Conservation (phyloP, 2,329 filamentous ascomycete genomes). For the Calonectria henricotiae region DNA sequence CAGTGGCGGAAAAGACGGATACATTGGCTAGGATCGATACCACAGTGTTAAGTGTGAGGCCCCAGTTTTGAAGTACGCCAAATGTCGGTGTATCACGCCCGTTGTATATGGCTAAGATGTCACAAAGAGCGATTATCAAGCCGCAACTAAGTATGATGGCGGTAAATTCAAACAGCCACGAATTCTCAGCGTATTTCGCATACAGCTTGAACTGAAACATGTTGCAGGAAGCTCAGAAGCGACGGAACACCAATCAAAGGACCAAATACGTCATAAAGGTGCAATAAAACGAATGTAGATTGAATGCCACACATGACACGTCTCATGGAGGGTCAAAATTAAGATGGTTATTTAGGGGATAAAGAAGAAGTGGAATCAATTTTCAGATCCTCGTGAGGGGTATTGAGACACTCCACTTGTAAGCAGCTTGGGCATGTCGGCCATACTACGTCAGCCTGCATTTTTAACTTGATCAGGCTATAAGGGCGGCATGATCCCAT, state of each 20-base stretch:
- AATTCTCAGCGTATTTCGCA: not conserved
- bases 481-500: too few species aligned
- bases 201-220: conserved; percentile 3
- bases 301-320: too few species aligned
- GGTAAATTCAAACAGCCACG: conserved; percentile 1
- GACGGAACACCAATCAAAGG: too few species aligned
- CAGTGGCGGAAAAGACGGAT: not conserved
- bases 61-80: conserved; percentile 1
- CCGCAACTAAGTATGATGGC: conserved; percentile 8
- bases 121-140: not conserved
- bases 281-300: too few species aligned
- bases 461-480: not conserved
- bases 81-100: not conserved
- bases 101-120: conserved; percentile 3
- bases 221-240: not conserved
- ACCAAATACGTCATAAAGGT: too few species aligned
- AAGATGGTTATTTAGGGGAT: not conserved
- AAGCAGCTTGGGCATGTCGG: not conserved
- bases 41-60: conserved; percentile 6
- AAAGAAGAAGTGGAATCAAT: not conserved
- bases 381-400: conserved; percentile 3
- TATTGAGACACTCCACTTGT: not conserved
- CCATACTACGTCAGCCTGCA: not conserved
- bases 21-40: not conserved
- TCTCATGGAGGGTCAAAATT: too few species aligned